Evolutionary conservation across 768 basidiomycete genomes (phyloP), one percentile per base, ranked within the genome.

Genomic region (Phylloporus sp.): DNA sequence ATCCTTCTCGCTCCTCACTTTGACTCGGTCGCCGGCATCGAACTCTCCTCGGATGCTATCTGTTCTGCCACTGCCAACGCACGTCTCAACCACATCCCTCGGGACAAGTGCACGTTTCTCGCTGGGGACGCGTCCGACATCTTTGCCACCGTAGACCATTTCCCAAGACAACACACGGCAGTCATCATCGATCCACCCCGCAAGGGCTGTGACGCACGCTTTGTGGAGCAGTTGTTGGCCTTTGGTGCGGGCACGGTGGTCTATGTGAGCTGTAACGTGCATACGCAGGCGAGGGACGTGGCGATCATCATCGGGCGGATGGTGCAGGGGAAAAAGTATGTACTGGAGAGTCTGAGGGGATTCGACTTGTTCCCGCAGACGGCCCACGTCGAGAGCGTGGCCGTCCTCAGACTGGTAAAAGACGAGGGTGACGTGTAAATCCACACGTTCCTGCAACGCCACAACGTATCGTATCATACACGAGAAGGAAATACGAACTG

Each of bases 331-430:
- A 70, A 65, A 57, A 71, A 69, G 57, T 99, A 96, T 68, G 73
- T 78, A 51, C 56, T 99, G 58, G 88, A 93, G 69, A 89, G 82
- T 56, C 55, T 96, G 58, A 67, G 87, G 50, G 94, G 92, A 28
- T 90, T 96, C 55, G 95, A 98, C 71, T 62, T 99, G 44, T 99
- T 98, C 71, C 91, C 95, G 8, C 93, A 97, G 73, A 95, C 92
- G 21, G 86, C 89, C 11, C 94, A 97, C 72, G 90, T 95, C 9
- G 92, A 97, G 69, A 79, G 79, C 45, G 81, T 90, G 11, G 84
- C 84, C 6, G 75, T 89, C 23, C 68, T 90, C 56, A 71, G 79
- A 52, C 67, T 83, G 35, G 69, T 67, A 6, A 53, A 49, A 26
- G 20, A 7, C 0, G 38, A 28, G 38, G 38, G 33, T 21, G 9